These are phyloP conservation scores for Papilionanthe hybrid DNA, from an alignment of 116 monocot species.

Conservation along the genomic window DNA sequence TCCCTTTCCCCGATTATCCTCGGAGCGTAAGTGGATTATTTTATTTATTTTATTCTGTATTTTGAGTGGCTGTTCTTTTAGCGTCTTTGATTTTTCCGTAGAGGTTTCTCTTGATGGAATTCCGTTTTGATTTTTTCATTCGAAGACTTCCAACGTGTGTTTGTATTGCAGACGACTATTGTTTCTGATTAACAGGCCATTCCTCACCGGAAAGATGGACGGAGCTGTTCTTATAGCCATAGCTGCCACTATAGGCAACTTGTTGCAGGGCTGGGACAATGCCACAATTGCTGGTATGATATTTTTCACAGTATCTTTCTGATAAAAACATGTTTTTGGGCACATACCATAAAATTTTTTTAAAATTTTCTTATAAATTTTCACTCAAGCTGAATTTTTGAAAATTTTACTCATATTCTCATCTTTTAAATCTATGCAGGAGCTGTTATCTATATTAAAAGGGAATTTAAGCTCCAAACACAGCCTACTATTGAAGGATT, in stretches of 20 bases:
- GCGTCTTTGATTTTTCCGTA: not conserved
- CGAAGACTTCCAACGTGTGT: not conserved
- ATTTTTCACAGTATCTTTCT: not conserved
- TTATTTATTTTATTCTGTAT: not conserved
- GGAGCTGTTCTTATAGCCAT: constrained; percentile 71
- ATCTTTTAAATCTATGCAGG: constrained; percentile 24
- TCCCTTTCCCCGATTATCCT: not conserved
- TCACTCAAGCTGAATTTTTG: not conserved
- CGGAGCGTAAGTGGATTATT: not conserved
- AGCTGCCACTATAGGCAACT: constrained; percentile 73
- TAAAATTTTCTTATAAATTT: too few species aligned
- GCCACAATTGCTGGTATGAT: constrained; percentile 75
- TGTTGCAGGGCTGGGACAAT: constrained; percentile 93
- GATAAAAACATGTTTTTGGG: too few species aligned
- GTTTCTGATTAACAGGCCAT: constrained; percentile 1
- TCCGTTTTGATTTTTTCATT: not conserved
- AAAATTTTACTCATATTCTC: not conserved
- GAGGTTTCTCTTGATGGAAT: not conserved
- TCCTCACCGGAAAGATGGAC: constrained; percentile 34
- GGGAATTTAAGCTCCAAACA: constrained; percentile 53
- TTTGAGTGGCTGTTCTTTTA: not conserved
- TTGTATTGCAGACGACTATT: constrained; percentile 14
- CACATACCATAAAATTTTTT: not conserved
- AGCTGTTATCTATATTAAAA: constrained; percentile 64
- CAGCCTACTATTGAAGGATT: constrained; percentile 59